Conservation (phyloP, 148 eudicot species). For the Pharnaceum exiguum region DNA sequence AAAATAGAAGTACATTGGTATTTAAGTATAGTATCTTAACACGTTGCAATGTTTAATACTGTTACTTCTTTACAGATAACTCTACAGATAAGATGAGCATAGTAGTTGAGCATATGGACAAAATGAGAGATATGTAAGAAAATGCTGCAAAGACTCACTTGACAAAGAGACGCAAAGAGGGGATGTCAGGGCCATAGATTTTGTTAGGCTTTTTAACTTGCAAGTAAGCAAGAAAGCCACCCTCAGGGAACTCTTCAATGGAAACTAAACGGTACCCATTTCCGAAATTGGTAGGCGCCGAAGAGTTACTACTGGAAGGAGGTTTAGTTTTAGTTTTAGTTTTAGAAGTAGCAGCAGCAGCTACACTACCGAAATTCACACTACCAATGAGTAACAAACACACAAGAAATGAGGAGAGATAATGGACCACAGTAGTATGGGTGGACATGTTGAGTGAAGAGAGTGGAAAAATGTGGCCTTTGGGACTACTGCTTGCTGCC, state of each 20-base stretch:
- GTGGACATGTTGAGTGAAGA: too few species aligned
- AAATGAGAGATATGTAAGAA: neutral
- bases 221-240: slow-evolving; percentile 73
- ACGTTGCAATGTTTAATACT: too few species aligned
- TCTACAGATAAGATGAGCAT: neutral
- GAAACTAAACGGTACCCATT: slow-evolving; percentile 81
- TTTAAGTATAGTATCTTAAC: too few species aligned
- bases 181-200: slow-evolving; percentile 82
- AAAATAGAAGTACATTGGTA: too few species aligned
- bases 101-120: neutral
- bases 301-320: slow-evolving; percentile 14
- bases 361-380: slow-evolving; percentile 10
- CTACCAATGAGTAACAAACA: slow-evolving; percentile 18
- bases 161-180: slow-evolving; percentile 69
- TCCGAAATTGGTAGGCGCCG: slow-evolving; percentile 57
- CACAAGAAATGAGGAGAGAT: slow-evolving; percentile 10
- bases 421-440: too few species aligned
- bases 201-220: slow-evolving; percentile 59
- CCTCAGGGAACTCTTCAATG: slow-evolving; percentile 59
- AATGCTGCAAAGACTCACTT: slow-evolving; percentile 43
- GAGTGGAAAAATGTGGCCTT: neutral
- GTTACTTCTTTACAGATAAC: neutral
- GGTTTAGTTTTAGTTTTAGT: too few species aligned
- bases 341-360: neutral
- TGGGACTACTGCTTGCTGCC: too few species aligned